Evolutionary conservation across 495 filamentous ascomycete species (phyloP), one percentile per base, ranked within the genome.

Genomic region (Neurospora sp.): DNA sequence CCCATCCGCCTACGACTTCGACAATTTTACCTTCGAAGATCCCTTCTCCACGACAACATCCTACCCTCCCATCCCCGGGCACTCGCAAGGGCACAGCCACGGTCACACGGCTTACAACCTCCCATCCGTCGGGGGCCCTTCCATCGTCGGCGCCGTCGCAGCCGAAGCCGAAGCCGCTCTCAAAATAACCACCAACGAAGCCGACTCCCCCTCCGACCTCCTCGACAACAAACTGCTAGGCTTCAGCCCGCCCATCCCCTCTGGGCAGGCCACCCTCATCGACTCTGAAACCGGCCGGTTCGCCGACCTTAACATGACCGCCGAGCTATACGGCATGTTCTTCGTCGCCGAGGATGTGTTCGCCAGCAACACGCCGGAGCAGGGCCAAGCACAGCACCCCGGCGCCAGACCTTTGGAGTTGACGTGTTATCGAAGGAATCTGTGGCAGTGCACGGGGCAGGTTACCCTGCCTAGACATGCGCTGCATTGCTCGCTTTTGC

Each of bases 241-340:
- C 81, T 97, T 97, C 81, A 91, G 90, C 0, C 80, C 89, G 5
- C 92, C 90, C 1, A 85, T 86, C 18, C 89, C 91, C 74, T 61
- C 53, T 1, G 77, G 74, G 38, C 89, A 89, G 74, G 93, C 91
- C 61, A 88, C 88, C 2, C 88, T 83, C 86, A 88, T 74, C 16
- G 76, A 77, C 70, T 61, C 53, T 35, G 77, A 77, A 22, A 42
- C 72, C 0, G 78, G 72, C 22, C 75, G 78, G 48, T 73, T 78
- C 31, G 75, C 85, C 80, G 88, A 77, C 83, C 86, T 93, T 31
- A 86, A 87, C 40, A 89, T 97, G 78, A 88, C 91, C 10, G 93
- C 93, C 59, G 94, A 96, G 80, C 82, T 97, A 39, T 93, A 96
- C 78, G 94, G 94, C 83, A 97, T 96, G 93, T 97, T 97, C 83